phyloP scores from a whole-genome alignment of 768 basidiomycete species.

The Kwoniella sp. region DNA sequence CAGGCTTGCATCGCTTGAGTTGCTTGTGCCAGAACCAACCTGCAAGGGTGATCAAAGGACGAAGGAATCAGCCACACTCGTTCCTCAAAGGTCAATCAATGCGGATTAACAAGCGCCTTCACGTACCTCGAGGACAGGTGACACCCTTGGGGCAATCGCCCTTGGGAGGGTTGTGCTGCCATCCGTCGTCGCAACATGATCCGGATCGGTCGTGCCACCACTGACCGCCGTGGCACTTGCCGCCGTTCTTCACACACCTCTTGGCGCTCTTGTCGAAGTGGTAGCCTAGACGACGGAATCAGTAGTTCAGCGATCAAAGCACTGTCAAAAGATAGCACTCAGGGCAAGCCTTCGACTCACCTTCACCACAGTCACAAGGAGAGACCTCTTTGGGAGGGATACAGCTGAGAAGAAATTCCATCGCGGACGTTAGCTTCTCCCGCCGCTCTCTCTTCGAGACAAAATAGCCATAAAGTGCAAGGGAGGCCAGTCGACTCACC shows the following conservation, averaged over 20 bases:
- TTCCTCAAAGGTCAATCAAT: neutral
- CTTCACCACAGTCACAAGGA: slow-evolving; percentile 46
- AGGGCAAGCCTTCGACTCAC: slow-evolving; percentile 10
- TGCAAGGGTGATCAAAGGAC: neutral
- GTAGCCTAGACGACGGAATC: slow-evolving; percentile 17
- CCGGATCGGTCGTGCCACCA: slow-evolving; percentile 41
- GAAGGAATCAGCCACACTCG: too few relatives aligned
- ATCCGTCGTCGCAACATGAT: slow-evolving; percentile 30
- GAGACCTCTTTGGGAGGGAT: slow-evolving; percentile 25
- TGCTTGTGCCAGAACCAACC: slow-evolving; percentile 29
- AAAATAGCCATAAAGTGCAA: too few relatives aligned
- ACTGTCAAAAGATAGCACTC: too few relatives aligned
- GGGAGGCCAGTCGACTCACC: slow-evolving; percentile 4
- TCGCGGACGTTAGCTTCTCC: too few relatives aligned
- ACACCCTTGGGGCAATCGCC: slow-evolving; percentile 32
- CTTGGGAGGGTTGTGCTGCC: slow-evolving; percentile 23
- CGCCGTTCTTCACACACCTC: slow-evolving; percentile 16
- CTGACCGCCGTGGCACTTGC: slow-evolving; percentile 26
- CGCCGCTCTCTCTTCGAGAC: too few relatives aligned
- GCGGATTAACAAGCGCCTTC: too few relatives aligned
- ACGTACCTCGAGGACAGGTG: slow-evolving; percentile 37
- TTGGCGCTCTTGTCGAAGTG: slow-evolving; percentile 28
- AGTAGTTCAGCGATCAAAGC: too few relatives aligned
- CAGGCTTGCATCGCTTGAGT: slow-evolving; percentile 15
- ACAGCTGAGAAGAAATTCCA: slow-evolving; percentile 12